Conservation (phyloP, 352 stramenopile genomes). For the Phytophthora pisi region DNA sequence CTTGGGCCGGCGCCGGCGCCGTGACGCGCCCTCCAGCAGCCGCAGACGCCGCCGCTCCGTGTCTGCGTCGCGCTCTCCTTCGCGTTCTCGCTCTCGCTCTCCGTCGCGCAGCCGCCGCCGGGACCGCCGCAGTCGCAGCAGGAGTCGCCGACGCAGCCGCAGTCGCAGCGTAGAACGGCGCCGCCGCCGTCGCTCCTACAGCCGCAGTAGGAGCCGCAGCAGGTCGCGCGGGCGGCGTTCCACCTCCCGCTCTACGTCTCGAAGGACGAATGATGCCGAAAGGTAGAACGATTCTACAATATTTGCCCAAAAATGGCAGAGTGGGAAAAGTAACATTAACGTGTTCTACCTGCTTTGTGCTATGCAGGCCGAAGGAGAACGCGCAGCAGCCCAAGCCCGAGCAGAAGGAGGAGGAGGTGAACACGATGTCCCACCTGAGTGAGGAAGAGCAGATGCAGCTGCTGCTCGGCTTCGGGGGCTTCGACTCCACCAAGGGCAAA, state of each 20-base stretch:
- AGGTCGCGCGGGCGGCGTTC: constrained; percentile 22
- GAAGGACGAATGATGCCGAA: neutral
- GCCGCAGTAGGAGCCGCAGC: constrained; percentile 38
- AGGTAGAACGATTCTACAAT: neutral
- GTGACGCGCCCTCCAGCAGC: constrained; percentile 23
- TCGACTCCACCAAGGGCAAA: constrained; percentile 94
- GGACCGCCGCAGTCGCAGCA: constrained; percentile 32
- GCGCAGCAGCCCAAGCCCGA: constrained; percentile 12
- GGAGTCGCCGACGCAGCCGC: constrained; percentile 13
- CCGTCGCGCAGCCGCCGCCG: constrained; percentile 39
- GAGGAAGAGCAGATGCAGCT: constrained; percentile 54
- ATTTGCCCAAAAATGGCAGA: neutral
- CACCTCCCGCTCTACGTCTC: constrained; percentile 10
- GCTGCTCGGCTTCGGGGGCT: constrained; percentile 55
- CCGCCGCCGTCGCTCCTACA: constrained; percentile 29
- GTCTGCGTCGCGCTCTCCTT: constrained; percentile 27
- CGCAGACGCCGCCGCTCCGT: constrained; percentile 31
- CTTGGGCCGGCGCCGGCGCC: constrained; percentile 46
- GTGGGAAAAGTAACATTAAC: neutral
- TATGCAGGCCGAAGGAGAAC: neutral
- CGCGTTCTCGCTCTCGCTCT: constrained; percentile 38
- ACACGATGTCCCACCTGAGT: constrained; percentile 39
- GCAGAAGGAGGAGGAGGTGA: constrained; percentile 46
- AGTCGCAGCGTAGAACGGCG: constrained; percentile 7
- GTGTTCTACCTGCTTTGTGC: neutral